phyloP scores from a whole-genome alignment of 1,139 yeast species.

The Blastobotrys arbuscula region DNA sequence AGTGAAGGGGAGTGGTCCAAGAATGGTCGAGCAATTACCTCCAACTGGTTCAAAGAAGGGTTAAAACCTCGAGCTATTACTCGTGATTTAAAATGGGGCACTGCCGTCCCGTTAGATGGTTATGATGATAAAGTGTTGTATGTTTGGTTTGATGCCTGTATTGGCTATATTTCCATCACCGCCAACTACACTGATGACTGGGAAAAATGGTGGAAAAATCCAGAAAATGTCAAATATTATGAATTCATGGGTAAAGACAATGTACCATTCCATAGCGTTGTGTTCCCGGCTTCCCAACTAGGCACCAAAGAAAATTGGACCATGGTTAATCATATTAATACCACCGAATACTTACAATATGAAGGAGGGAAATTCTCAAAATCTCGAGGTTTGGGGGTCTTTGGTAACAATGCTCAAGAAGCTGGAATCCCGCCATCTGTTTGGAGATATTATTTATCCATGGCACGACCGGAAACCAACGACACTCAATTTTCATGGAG shows the following conservation, averaged over 20 bases:
- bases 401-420: conserved; percentile 95
- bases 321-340: conserved; percentile 79
- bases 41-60: conserved; percentile 92
- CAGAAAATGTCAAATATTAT: conserved; percentile 75
- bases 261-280: conserved; percentile 97
- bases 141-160: conserved; percentile 98
- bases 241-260: conserved; percentile 99
- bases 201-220: conserved; percentile 90
- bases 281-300: conserved; percentile 86
- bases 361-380: conserved; percentile 98
- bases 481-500: conserved; percentile 98
- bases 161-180: conserved; percentile 93
- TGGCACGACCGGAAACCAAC: conserved; percentile 89
- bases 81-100: conserved; percentile 97
- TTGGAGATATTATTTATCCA: conserved; percentile 94
- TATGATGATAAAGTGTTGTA: conserved; percentile 85
- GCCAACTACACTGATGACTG: conserved; percentile 83
- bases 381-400: conserved; percentile 94
- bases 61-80: conserved; percentile 93
- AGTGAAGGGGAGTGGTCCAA: conserved; percentile 83
- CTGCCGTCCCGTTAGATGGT: conserved; percentile 82
- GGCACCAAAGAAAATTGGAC: conserved; percentile 93
- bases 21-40: conserved; percentile 80
- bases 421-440: conserved; percentile 88
- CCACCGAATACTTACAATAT: conserved; percentile 94